Base-by-base conservation (phyloP, 1,284 basidiomycete genomes). In the Wallemia mellicola region DNA sequence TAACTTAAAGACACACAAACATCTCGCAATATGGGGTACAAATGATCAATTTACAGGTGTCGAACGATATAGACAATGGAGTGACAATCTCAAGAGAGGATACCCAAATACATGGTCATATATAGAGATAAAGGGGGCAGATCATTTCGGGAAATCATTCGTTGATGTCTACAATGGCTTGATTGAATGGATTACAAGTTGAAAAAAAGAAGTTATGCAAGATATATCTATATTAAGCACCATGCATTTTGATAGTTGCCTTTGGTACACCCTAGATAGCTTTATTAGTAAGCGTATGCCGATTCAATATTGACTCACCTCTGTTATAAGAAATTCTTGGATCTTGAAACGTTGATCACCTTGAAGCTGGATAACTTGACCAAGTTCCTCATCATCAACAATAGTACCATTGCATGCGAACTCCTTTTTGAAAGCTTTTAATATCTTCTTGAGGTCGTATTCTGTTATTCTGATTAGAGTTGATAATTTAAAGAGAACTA, bases 351-450 rank as follows among this genome's bases (percentile, higher is more conserved):
- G 81, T 73, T 99, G 94, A 74, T 99, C 94, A 65, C 94, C 94
- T 73, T 98, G 94, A 65, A 99, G 81, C 75, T 99, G 94, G 70
- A 99, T 91, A 69, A 99, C 86, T 74, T 92, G 79, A 61, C 94
- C 94, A 73, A 89, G 81, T 74, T 94, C 88, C 72, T 87, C 85
- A 74, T 94, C 88, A 64, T 94, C 86, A 66, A 95, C 86, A 67
- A 99, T 78, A 63, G 86, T 94, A 65, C 94, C 94, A 74, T 98
- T 98, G 77, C 94, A 98, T 63, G 94, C 94, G 67, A 98, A 96
- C 76, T 95, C 84, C 80, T 92, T 94, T 80, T 98, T 98, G 78
- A 98, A 96, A 24, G 86, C 89, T 73, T 98, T 96, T 72, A 98
- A 77, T 64, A 99, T 78, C 76, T 96, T 98, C 81, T 95, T 95